Base-by-base conservation (phyloP, 2,329 filamentous ascomycete genomes). In the Ilyonectria robusta region DNA sequence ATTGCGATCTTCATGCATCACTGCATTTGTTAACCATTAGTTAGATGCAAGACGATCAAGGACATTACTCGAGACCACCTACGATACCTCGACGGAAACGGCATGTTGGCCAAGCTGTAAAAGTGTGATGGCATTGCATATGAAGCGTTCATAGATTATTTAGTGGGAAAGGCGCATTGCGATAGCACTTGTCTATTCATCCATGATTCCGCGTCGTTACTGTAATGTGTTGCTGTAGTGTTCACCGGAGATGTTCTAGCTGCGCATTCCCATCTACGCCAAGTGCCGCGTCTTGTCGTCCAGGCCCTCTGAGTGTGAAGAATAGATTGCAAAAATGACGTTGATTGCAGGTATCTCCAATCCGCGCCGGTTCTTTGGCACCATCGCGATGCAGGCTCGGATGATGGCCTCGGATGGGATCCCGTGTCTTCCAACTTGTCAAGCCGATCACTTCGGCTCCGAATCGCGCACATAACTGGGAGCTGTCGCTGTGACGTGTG, bases 61-160 rank as follows among this genome's bases (percentile, higher is more conserved):
- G 72, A 74, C n/a, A 74, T 74, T 50, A 68, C 70, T 7, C 57
- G 69, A 15, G 63, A 63, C 11, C 72, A 74, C 55, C 54, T 74
- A 9, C 44, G 67, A 9, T 68, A 68, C 42, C 66, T 72, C 8
- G 65, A 69, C 21, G 51, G 40, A 13, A 65, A 70, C 21, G 72
- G 72, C 10, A 37, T 69, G 21, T 62, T 74, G 55, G 51, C 69
- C 8, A 72, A 69, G 37, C 37, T 64, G 51, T 42, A 64, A 23
- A 21, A 29, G 29, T 19, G 17, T 63, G 40, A 55, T 44, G 53
- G 37, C 54, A 57, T 57, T 65, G 40, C 50, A 59, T 63, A 47
- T 48, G 29, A 15, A 42, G 17, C 40, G 17, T 19, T 19, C 40
- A 42, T 42, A n/a, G 15, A 42, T 42, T 33, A 33, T 44, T 44